Evolutionary conservation across 176 grass and related monocot genomes (phyloP).

Genomic region (Carex pumila): DNA sequence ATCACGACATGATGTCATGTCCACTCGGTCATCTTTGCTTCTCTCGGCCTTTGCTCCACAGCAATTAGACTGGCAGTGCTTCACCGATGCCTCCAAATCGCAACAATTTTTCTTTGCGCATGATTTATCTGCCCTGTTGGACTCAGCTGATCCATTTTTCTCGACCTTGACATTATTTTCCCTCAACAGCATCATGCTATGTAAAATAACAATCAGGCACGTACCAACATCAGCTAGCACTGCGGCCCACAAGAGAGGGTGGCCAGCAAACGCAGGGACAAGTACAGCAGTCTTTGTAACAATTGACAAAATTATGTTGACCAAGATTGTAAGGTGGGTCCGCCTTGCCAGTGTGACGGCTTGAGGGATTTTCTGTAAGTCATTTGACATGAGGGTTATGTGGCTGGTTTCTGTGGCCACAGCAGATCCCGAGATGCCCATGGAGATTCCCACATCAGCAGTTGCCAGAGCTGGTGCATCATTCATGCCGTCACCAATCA

Average conservation of each 20-base stretch:
- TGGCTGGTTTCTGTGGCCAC: conserved; percentile 65
- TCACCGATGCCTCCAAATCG: background rate
- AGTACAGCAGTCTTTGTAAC: conserved; percentile 31
- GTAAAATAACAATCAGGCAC: conserved; percentile 51
- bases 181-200: conserved; percentile 47
- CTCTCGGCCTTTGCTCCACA: background rate
- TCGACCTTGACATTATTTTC: background rate
- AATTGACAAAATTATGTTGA: conserved; percentile 37
- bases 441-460: conserved; percentile 56
- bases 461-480: conserved; percentile 61
- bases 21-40: background rate
- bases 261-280: conserved; percentile 27
- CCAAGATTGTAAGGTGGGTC: conserved; percentile 26
- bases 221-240: conserved; percentile 63
- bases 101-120: background rate
- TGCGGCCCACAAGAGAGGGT: conserved; percentile 55
- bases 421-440: conserved; percentile 57
- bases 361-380: conserved; percentile 40
- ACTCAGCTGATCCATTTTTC: background rate
- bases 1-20: background rate
- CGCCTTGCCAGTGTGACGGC: conserved; percentile 34
- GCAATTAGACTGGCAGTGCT: background rate
- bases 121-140: background rate
- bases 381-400: conserved; percentile 63
- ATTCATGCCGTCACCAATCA: conserved; percentile 84